Evolutionary conservation across 1,139 yeast species (phyloP), one percentile per base, ranked within the genome.

Genomic region (Eremothecium cymbalariae): DNA sequence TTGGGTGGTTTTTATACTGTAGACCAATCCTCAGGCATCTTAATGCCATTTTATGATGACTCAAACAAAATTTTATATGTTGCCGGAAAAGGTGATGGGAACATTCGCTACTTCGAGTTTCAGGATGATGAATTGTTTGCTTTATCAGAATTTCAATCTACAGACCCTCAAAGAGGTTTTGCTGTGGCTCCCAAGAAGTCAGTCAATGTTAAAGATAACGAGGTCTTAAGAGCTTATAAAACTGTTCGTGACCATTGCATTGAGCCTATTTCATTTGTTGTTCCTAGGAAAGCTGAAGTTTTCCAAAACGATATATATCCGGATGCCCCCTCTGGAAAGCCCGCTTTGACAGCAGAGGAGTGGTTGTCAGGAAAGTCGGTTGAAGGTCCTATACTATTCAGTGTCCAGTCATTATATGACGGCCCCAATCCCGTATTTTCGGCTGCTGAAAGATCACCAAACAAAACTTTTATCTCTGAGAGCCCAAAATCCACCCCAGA

Each of bases 61-160:
- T 74, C 82, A 27, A 85, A 84, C 36, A 74, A 78, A 40, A 75
- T 88, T 39, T 67, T 93, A 43, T 90, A 81, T 56, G 67, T 90
- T 44, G 97, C 95, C 23, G 98, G 98, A 48, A 90, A 90, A 60
- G 99, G 98, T 57, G 98, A 90, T 59, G 97, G 98, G 52, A 90
- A 90, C 59, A 85, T 90, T 54, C 83, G 96, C 53, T 88, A 88
- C 62, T 86, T 67, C 54, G 97, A 90, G 62, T 84, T 72, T 55
- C 83, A 77, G 45, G 76, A 81, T 48, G 97, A 90, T 53, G 79
- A 75, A 47, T 67, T 90, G 42, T 76, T 68, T 60, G 86, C 83
- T 46, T 65, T 90, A 43, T 82, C 95, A 4, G 95, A 88, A 58
- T 90, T 72, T 59, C 77, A 79, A 39, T 85, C 96, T 2, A 73